phyloP scores from a whole-genome alignment of 495 filamentous ascomycete species.

The Xylaria castorea region DNA sequence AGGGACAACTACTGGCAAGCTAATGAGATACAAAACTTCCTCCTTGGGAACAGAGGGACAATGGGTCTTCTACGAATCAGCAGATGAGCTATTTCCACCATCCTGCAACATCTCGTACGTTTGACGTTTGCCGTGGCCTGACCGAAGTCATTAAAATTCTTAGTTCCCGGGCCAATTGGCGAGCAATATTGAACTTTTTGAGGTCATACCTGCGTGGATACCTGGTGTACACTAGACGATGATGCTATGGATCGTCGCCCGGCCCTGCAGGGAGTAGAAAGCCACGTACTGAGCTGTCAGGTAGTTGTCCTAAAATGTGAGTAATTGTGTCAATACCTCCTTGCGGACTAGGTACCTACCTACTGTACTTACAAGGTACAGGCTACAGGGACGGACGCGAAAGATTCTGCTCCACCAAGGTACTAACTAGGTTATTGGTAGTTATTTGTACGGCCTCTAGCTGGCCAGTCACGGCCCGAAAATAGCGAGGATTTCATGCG shows the following conservation, averaged over 20 bases:
- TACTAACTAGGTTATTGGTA: too few relatives aligned
- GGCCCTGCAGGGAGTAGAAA: slow-evolving; percentile 4
- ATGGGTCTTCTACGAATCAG: slow-evolving; percentile 3
- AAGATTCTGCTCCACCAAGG: neutral
- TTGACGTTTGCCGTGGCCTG: slow-evolving; percentile 8
- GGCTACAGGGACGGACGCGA: neutral
- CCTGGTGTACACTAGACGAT: neutral
- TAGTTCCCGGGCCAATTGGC: neutral
- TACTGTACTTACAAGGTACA: too few relatives aligned
- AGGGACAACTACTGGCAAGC: slow-evolving; percentile 8
- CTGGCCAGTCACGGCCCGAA: slow-evolving; percentile 5
- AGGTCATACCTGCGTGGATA: neutral
- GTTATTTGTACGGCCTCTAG: neutral
- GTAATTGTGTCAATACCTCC: too few relatives aligned
- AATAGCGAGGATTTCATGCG: slow-evolving; percentile 8
- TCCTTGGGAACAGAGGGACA: neutral
- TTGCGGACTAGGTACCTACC: too few relatives aligned
- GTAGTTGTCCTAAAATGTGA: too few relatives aligned
- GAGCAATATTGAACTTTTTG: neutral
- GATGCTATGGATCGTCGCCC: neutral
- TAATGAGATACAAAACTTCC: slow-evolving; percentile 5
- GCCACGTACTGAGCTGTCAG: slow-evolving; percentile 1
- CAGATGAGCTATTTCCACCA: slow-evolving; percentile 6
- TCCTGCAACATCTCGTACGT: slow-evolving; percentile 3
- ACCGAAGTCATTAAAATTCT: neutral